Percentiles rank a stretch among this genome's conserved stretches.
These are phyloP conservation scores for Cladosporium velox DNA, from an alignment of 2,329 filamentous ascomycete genomes.

Conservation along the genomic window DNA sequence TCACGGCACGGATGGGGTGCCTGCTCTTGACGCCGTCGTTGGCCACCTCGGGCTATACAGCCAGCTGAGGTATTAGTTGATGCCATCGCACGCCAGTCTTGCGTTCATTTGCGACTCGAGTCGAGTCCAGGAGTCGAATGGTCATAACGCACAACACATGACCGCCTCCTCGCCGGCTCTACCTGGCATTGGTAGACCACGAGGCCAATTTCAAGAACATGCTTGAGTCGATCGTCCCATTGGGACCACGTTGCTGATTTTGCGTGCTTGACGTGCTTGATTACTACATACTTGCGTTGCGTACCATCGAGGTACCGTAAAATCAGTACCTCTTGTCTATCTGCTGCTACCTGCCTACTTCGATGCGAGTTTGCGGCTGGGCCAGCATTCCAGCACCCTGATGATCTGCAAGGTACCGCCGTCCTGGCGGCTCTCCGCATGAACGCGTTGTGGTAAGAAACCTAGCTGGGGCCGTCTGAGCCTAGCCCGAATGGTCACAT, in stretches of 20 bases:
- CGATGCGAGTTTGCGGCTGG: neutral
- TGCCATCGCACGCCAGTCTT: constrained; percentile 16
- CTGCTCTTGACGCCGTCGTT: neutral
- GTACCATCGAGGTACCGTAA: neutral
- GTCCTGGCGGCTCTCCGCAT: constrained; percentile 8
- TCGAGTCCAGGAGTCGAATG: neutral
- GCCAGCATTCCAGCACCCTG: neutral
- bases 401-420: constrained; percentile 18
- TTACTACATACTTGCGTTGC: constrained; percentile 1
- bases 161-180: neutral
- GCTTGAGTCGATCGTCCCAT: neutral
- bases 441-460: neutral
- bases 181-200: neutral
- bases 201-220: neutral
- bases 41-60: neutral
- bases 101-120: neutral
- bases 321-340: neutral
- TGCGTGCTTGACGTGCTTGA: constrained; percentile 9
- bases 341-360: neutral
- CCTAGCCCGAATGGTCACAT: constrained; percentile 16
- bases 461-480: constrained; percentile 1
- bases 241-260: constrained; percentile 5
- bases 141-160: neutral
- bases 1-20: neutral
- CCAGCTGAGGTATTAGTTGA: constrained; percentile 2